Base-by-base conservation (phyloP, 768 basidiomycete species). In the Xanthoconium stramineum region DNA sequence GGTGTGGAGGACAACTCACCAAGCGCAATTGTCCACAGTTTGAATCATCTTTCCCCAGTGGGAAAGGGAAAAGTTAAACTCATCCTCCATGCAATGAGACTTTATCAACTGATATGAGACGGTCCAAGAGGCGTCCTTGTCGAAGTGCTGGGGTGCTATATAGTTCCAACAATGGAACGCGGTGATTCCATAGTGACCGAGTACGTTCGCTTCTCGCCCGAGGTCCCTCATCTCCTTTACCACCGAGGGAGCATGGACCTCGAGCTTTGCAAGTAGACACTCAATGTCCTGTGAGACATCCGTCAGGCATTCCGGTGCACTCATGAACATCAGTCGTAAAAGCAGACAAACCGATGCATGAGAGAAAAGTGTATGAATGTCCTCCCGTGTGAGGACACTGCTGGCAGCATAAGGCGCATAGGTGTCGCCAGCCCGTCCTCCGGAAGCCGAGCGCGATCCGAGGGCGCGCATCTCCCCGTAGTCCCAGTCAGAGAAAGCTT, bases 91-190 rank as follows among this genome's bases (percentile, higher is more conserved):
- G 30, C 55, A 62, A 4, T 42, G 49, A 0, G 17, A 3, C 39
- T 62, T 62, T 13, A 28, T n/a, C 14, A 62, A 5, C 9, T 62
- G 59, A 30, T 62, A 62, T 0, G 55, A 45, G 2, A 62, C 15
- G 0, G 56, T 62, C 50, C 53, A 62, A 7, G 50, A 14, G 3
- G 5, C n/a, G 30, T 52, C 43, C 15, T 30, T 19, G 12, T 52
- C 43, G 1, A 45, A 0, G 33, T 53, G 45, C 12, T 33, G 45
- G 6, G 45, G 45, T 12, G 45, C 45, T 0, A 62, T n/a, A 5
- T 62, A 55, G 28, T 62, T 61, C 51, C 59, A 62, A 15, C 59
- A 57, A 9, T 61, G 56, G 30, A 35, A 62, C 0, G 43, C 56
- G 0, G 40, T 62, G 0, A 62, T 32, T 15, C 56, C 53, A 13